These are phyloP conservation scores for Ceratocystis smalleyi DNA, from an alignment of 2,329 filamentous ascomycete genomes.

Conservation along the genomic window DNA sequence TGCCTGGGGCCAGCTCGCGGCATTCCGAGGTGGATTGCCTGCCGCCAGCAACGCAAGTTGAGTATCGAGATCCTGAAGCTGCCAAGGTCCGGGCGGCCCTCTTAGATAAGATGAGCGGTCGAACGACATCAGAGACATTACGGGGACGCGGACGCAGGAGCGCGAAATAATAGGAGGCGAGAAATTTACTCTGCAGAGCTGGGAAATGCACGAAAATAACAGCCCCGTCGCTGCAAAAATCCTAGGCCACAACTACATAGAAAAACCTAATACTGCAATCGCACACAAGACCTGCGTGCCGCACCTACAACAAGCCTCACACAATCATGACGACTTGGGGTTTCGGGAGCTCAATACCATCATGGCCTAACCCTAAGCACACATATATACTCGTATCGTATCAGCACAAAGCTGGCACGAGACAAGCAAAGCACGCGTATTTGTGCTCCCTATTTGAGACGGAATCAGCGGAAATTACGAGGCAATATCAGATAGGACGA, in stretches of 20 bases:
- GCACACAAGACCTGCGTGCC: no score
- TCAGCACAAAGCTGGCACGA: no score
- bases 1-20: neutral
- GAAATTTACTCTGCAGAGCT: neutral
- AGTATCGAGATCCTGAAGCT: slow-evolving; percentile 37
- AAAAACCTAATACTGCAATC: no score
- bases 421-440: neutral
- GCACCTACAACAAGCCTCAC: no score
- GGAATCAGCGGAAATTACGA: neutral
- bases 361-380: no score
- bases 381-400: no score
- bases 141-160: neutral
- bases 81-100: slow-evolving; percentile 29
- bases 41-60: slow-evolving; percentile 37
- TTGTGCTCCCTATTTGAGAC: neutral
- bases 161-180: neutral
- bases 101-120: slow-evolving; percentile 29
- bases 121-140: neutral
- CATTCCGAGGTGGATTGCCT: neutral
- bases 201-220: no score
- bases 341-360: neutral
- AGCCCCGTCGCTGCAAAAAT: no score
- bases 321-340: neutral
- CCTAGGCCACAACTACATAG: no score
- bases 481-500: neutral